Conservation (phyloP, 2,329 filamentous ascomycete genomes). For the Metarhizium humberi region DNA sequence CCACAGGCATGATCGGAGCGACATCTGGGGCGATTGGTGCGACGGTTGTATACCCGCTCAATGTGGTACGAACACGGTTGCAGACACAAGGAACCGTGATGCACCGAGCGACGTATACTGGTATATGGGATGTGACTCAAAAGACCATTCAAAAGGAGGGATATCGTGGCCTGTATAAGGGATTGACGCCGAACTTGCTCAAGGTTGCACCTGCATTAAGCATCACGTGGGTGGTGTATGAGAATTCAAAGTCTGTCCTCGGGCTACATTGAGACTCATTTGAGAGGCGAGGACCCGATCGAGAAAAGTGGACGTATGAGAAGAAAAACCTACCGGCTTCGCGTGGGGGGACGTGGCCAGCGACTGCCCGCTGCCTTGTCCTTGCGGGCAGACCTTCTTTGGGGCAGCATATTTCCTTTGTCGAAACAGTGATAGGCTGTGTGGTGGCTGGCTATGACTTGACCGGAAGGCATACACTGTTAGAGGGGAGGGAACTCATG, state of each 20-base stretch:
- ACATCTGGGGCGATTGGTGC: slow-evolving; percentile 87
- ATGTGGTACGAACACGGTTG: slow-evolving; percentile 81
- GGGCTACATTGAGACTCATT: slow-evolving; percentile 30
- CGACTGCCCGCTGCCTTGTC: neutral
- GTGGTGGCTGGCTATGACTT: neutral
- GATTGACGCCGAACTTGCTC: slow-evolving; percentile 85
- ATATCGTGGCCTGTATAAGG: slow-evolving; percentile 81
- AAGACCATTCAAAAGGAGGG: slow-evolving; percentile 82
- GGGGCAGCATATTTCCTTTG: neutral
- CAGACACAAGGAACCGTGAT: slow-evolving; percentile 93
- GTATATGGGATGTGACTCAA: slow-evolving; percentile 79
- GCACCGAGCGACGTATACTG: slow-evolving; percentile 82
- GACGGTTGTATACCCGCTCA: slow-evolving; percentile 89
- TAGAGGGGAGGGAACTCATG: neutral
- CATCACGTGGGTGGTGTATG: slow-evolving; percentile 90
- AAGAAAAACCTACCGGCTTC: neutral
- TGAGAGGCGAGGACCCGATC: neutral
- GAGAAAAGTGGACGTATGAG: neutral
- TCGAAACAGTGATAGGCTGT: neutral
- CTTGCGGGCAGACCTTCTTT: neutral
- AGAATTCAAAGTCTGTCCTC: slow-evolving; percentile 74
- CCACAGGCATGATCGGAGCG: slow-evolving; percentile 81
- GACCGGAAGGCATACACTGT: neutral
- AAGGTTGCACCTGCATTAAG: slow-evolving; percentile 95
- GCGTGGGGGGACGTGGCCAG: neutral